Evolutionary conservation across 192 early-diverging fungal species (phyloP), one percentile per base, ranked within the genome.

Genomic region (Paraglomus occultum): DNA sequence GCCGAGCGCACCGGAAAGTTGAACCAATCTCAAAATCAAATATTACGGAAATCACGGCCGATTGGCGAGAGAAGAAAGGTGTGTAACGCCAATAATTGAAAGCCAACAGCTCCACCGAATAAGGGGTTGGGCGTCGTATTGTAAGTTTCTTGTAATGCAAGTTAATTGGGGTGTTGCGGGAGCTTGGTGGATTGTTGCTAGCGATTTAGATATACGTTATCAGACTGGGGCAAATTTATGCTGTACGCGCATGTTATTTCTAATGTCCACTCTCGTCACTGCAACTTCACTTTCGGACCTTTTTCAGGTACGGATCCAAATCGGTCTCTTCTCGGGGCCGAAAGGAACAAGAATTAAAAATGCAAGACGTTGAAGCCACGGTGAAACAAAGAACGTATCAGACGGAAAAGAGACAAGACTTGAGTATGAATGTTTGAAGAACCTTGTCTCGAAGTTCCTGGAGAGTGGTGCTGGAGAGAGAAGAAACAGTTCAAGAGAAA

Each of bases 381-480:
- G 76, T 84, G 4, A 68, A 67, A 20, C 64, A 68, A 18, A 86
- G 82, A 58, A 55, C 82, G 44, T 86, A 87, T 64, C 57, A n/a
- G n/a, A n/a, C n/a, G n/a, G n/a, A n/a, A n/a, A n/a, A 81, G 46
- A 79, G 87, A 38, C 81, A 88, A 53, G 81, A 88, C 42, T 71
- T 89, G 23, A 90, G 81, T 73, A 80, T 84, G n/a, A n/a, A n/a
- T n/a, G n/a, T n/a, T n/a, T n/a, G n/a, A n/a, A n/a, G n/a, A n/a
- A n/a, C n/a, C n/a, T n/a, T n/a, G n/a, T n/a, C n/a, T n/a, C n/a
- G n/a, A 87, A 85, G 49, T 90, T 87, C 55, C 75, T 89, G 14
- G 78, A 82, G 51, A 77, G 83, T 14, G 74, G 83, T 22, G 38
- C 49, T 5, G 11, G 9, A n/a, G 79, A 82, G 67, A 50, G 20